Evolutionary conservation across 768 basidiomycete genomes (phyloP).

Genomic region (Multifurca ochricompacta): DNA sequence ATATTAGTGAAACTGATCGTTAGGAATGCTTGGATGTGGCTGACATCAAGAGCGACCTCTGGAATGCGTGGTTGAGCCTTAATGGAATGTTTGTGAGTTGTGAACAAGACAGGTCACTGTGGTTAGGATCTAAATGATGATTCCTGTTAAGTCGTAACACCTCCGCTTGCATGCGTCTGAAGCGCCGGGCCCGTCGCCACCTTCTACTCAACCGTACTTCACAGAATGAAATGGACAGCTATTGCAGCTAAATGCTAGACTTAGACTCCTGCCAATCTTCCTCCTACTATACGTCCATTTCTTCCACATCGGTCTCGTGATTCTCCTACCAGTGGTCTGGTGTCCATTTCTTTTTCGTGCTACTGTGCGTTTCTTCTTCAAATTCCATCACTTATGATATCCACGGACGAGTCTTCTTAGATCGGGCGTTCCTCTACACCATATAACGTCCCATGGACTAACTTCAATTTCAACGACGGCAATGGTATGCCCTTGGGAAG

Average conservation of each 20-base stretch:
- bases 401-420: background rate
- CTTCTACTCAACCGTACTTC: background rate
- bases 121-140: too few species aligned
- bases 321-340: background rate
- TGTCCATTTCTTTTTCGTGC: background rate
- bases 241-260: background rate
- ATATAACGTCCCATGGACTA: constrained; percentile 53
- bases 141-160: too few species aligned
- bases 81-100: too few species aligned
- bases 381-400: background rate
- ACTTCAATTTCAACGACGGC: constrained; percentile 61
- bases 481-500: constrained; percentile 26
- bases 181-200: background rate
- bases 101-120: too few species aligned
- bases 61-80: too few species aligned
- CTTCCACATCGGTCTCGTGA: background rate
- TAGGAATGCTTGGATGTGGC: too few species aligned
- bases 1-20: too few species aligned
- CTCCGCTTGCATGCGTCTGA: background rate
- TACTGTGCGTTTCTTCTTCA: background rate
- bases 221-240: background rate
- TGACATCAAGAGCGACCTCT: too few species aligned
- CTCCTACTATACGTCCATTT: background rate
- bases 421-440: too few species aligned
- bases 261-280: background rate